Percentiles rank a stretch among this genome's conserved stretches.
These are phyloP conservation scores for Thinopyrum elongatum DNA, from an alignment of 176 grass and related monocot genomes.

Conservation along the genomic window DNA sequence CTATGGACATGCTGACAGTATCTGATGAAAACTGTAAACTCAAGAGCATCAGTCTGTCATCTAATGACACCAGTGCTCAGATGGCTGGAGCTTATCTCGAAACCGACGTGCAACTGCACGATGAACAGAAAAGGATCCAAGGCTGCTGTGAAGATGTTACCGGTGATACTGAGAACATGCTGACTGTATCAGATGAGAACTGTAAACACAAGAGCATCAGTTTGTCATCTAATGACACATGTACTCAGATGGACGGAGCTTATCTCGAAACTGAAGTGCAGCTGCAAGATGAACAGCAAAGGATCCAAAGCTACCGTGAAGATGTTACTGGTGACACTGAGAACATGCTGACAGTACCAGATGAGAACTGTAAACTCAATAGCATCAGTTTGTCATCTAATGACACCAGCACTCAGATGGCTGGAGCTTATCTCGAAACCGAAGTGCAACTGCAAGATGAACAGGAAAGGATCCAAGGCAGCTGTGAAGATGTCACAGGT, in stretches of 20 bases:
- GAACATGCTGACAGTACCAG: background rate
- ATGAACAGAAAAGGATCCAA: constrained; percentile 27
- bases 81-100: constrained; percentile 14
- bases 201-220: background rate
- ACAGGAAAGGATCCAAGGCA: constrained; percentile 3
- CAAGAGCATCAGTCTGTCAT: constrained; percentile 1
- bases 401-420: constrained; percentile 7
- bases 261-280: constrained; percentile 11
- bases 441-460: constrained; percentile 16
- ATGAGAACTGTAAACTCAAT: constrained; percentile 21
- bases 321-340: background rate
- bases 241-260: constrained; percentile 2
- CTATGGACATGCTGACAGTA: background rate
- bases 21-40: constrained; percentile 27
- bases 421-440: constrained; percentile 15
- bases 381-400: constrained; percentile 7
- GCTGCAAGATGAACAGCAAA: constrained; percentile 15
- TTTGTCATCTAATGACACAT: constrained; percentile 20
- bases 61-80: constrained; percentile 6
- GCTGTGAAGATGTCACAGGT: constrained; percentile 11
- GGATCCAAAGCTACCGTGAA: constrained; percentile 8
- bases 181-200: constrained; percentile 16
- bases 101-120: constrained; percentile 16
- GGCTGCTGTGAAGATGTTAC: background rate
- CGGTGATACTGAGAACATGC: background rate